Base-by-base conservation (phyloP, 805 yeast species). In the Debaryomyces tyrocola region DNA sequence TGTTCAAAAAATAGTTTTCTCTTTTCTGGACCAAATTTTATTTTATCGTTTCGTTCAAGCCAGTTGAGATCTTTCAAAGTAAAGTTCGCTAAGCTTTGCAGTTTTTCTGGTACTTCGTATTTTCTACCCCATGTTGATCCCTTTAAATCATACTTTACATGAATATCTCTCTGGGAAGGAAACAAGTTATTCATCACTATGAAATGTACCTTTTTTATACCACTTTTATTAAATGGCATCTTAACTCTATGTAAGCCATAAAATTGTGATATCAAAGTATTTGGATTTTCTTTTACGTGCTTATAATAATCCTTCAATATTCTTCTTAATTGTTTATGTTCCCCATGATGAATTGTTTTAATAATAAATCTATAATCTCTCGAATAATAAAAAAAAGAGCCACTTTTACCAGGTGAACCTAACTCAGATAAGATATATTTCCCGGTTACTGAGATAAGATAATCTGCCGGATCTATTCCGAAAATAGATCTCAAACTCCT, bases 391-490 rank as follows among this genome's bases (percentile, higher is more conserved):
- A 94, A 94, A 60, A 92, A 92, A 0, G 97, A 90, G 0, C 99
- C 99, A 59, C 96, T 86, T 64, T 94, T 94, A 3, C 99, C 99
- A 0, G 98, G 97, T 1, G 97, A 90, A 17, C 92, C 96, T 53
- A 90, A 73, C 67, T 92, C 97, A 21, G 94, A 86, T 33, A 94
- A 77, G 51, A 94, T 87, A 60, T 92, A 92, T 64, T 90, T 90
- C 17, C 97, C 92, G 0, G 98, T 92, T 54, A 94, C 75, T 0
- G 97, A 89, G 56, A 92, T 84, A 45, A 94, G 74, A 64, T 95
- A 94, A 64, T 95, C 99, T 0, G 97, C 98, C 2, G 96, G 96
- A 59, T 94, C 98, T 24, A 94, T 75, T 11, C 91, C 90, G 70
- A 95, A 94, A 36, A 82, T 60, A 5, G 80, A 71, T 44, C 99